Evolutionary conservation across 164 flowering plant species (phyloP).

Genomic region (Litsea cubeba): DNA sequence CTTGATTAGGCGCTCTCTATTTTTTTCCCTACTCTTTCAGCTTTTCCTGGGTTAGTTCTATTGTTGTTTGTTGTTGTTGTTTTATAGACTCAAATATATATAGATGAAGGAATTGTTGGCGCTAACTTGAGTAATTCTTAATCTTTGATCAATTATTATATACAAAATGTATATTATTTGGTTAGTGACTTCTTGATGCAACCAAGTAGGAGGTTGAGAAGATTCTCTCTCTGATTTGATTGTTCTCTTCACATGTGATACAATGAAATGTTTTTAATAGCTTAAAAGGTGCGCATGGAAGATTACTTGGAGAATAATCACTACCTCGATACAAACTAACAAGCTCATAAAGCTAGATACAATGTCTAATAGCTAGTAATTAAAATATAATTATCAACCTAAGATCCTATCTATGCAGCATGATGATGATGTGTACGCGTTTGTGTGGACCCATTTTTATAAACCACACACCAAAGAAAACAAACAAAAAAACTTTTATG

Average conservation of each 20-base stretch:
- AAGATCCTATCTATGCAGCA: constrained; percentile 1
- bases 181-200: constrained; percentile 20
- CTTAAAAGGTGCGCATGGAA: neutral
- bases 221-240: constrained; percentile 18
- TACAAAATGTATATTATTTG: neutral
- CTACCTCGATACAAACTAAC: neutral
- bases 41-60: too few species aligned
- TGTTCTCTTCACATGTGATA: constrained; percentile 7
- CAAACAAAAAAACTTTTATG: neutral
- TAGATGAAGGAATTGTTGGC: neutral
- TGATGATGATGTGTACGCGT: constrained; percentile 4
- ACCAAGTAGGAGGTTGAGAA: constrained; percentile 35
- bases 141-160: neutral
- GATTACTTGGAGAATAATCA: constrained; percentile 1
- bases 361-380: neutral
- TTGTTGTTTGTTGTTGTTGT: too few species aligned
- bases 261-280: neutral
- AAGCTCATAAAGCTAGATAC: neutral
- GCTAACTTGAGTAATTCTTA: neutral
- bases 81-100: too few species aligned
- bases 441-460: constrained; percentile 4
- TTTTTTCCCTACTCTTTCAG: too few species aligned
- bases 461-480: constrained; percentile 1
- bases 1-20: too few species aligned
- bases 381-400: neutral